Base-by-base conservation (phyloP, 768 basidiomycete species). In the Podaxis sp. region DNA sequence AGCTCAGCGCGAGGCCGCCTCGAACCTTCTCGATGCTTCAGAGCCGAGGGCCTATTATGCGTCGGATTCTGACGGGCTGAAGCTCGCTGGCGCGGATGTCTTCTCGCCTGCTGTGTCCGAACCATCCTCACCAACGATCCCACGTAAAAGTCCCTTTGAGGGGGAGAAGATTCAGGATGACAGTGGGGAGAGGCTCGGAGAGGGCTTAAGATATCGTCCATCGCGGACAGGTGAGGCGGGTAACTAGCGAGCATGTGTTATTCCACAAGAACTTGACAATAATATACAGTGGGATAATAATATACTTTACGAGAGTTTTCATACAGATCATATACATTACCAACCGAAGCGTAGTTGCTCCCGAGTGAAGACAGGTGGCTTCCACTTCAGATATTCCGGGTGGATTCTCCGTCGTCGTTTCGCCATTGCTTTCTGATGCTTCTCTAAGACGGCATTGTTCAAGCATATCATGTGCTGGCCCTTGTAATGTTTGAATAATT, bases 401-500 rank as follows among this genome's bases (percentile, higher is more conserved):
- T 92, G 82, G 66, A 99, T 96, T 59, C 88, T 79, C 54, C 88
- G 82, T 64, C 89, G 81, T 55, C 85, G 83, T 77, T 98, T 99
- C 71, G 79, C 83, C 75, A 83, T 86, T 33, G 85, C 82, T 72
- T 94, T 95, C 74, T 91, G 87, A 75, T 97, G 89, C 72, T 94
- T 91, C 73, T 96, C 95, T 52, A 98, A 79, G 36, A 97, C 89
- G 33, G 90, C 84, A 63, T 96, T 94, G 55, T 94, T 93, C 49
- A 99, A 81, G 74, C 89, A 94, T 63, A 98, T 92, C 65, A 96
- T 88, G 73, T 98, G 93, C 68, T 91, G 90, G 9, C 94, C 95
- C 70, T 97, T 98, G 81, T 91, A 93, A 72, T 94, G 94, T 69
- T 96, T 96, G 79, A 98, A 95, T 63, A 99, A 79, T 74, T 96